Conservation (phyloP, 208 protist species). For the Trypanosoma platydactyli region DNA sequence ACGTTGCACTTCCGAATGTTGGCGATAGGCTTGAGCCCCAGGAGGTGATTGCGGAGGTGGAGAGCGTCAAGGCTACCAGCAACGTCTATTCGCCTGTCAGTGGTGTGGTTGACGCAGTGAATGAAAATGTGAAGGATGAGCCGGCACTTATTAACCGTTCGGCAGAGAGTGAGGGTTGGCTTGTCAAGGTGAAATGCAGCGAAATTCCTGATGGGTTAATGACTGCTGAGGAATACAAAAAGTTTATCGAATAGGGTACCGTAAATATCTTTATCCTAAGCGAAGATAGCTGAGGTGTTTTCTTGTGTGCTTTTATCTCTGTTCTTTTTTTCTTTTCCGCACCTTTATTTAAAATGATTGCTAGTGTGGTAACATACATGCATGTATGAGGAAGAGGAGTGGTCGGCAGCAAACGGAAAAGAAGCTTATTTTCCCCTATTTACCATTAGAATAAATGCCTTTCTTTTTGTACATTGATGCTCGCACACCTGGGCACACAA, state of each 20-base stretch:
- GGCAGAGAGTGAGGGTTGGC: conserved; percentile 86
- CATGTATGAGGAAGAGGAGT: background rate
- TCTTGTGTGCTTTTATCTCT: background rate
- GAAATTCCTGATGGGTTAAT: conserved; percentile 78
- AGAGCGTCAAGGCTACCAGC: conserved; percentile 93
- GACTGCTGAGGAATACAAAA: conserved; percentile 82
- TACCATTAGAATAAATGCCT: no score
- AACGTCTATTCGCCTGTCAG: conserved; percentile 87
- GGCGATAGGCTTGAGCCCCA: conserved; percentile 70
- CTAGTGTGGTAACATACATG: no score
- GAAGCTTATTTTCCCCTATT: no score
- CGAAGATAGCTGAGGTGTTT: background rate
- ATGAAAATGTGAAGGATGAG: conserved; percentile 84
- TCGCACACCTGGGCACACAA: background rate
- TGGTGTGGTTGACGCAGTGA: conserved; percentile 82
- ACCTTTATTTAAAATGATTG: background rate
- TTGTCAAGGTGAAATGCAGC: conserved; percentile 83
- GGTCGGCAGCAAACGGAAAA: background rate
- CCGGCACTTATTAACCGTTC: conserved; percentile 86
- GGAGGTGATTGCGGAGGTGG: conserved; percentile 84
- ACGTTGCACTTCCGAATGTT: conserved; percentile 88
- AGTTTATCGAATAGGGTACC: conserved; percentile 71
- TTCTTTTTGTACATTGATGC: no score
- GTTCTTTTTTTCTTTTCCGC: conserved; percentile 13
- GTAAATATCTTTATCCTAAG: background rate